These are phyloP conservation scores for Leccinum boreale DNA, from an alignment of 768 basidiomycete genomes.

Conservation along the genomic window DNA sequence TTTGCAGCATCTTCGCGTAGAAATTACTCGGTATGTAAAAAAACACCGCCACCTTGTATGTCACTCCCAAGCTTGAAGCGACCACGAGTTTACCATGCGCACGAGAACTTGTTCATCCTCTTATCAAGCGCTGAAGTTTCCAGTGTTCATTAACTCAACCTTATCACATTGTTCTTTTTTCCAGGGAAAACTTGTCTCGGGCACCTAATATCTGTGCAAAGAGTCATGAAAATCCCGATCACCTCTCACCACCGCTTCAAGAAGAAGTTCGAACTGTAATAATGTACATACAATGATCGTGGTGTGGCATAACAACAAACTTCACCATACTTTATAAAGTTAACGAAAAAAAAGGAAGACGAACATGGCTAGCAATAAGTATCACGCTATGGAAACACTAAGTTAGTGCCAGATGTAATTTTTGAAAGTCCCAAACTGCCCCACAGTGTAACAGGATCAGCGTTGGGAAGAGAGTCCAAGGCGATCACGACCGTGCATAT, in stretches of 20 bases:
- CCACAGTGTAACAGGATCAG: not conserved
- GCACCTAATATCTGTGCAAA: not conserved
- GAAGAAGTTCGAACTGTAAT: not conserved
- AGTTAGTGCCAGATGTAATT: slow-evolving; percentile 11
- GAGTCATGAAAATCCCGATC: not conserved
- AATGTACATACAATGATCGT: not conserved
- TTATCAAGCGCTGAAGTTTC: not conserved
- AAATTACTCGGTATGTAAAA: not conserved
- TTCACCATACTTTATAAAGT: slow-evolving; percentile 12
- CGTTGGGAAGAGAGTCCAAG: not conserved
- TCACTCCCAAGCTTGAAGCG: too few relatives aligned
- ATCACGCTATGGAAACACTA: slow-evolving; percentile 2
- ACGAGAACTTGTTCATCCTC: not conserved
- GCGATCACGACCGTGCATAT: slow-evolving; percentile 58
- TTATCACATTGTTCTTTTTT: not conserved
- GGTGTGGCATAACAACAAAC: not conserved
- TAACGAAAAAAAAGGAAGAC: slow-evolving; percentile 5
- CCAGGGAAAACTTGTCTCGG: not conserved
- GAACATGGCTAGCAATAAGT: slow-evolving; percentile 3
- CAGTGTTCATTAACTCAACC: not conserved
- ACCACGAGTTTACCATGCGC: not conserved
- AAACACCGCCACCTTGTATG: slow-evolving; percentile 1
- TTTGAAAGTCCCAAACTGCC: slow-evolving; percentile 3
- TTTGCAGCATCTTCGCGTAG: not conserved
- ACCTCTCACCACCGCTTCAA: not conserved